Evolutionary conservation across 176 grass and related monocot genomes (phyloP), one percentile per base, ranked within the genome.

Genomic region (Calamus simplicifolius): DNA sequence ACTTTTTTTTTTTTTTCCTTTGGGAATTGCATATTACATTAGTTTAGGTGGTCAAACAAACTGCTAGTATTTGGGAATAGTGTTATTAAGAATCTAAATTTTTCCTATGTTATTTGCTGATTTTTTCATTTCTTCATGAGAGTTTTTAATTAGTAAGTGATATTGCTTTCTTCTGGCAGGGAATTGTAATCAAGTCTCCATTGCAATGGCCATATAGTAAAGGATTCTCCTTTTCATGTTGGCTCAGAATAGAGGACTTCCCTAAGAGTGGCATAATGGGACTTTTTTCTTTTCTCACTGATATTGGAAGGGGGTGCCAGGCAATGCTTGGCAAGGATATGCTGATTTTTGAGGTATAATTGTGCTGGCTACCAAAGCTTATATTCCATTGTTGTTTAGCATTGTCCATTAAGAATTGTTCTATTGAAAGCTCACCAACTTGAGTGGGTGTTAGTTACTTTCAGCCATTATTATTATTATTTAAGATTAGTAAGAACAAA

Each of bases 221-320:
- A 77, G 92, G 87, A 56, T 78, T 97, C 69, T 85, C 92, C 3
- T 97, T 97, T 52, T 97, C 81, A 59, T 97, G 87, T 69, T 97
- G 92, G 92, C 63, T 97, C 29, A 87, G 92, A 64, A 78, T 97
- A 30, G 92, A 97, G 78, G 79, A 72, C 54, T 85, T 97, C 19
- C 84, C 78, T 28, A 84, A 97, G 57, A 88, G 71, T 62, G 78
- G 78, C 57, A 84, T 88, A 75, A 91, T 97, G 92, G 92, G 92
- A 2, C 84, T 97, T 80, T 91, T 91, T 77, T 91, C 87, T 48
- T 97, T 97, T 70, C 85, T 91, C 58, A 91, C 87, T 8, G 92
- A 97, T 73, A 80, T 81, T 85, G 81, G 84, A 78, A 97, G 81
- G 64, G 92, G 92, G 19, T 97, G 81, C 75, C 70, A 85, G 58